These are phyloP conservation scores for Fusarium annulatum DNA, from an alignment of 2,329 filamentous ascomycete genomes.

Conservation along the genomic window DNA sequence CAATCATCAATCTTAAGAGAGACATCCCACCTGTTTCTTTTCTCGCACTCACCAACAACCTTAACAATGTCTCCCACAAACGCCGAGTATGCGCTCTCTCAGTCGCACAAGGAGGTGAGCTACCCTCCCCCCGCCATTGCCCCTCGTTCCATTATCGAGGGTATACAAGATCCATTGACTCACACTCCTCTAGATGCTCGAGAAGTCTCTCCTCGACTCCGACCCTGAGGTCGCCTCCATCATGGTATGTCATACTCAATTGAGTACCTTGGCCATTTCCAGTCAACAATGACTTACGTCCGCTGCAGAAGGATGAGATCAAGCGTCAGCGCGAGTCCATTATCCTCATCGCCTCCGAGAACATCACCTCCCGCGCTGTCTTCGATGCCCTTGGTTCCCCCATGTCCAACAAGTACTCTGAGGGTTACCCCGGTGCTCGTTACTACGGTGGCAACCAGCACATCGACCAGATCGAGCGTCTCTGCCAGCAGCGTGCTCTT, in stretches of 20 bases:
- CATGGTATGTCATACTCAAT: conserved; percentile 74
- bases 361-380: conserved; percentile 97
- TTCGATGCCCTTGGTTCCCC: conserved; percentile 95
- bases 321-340: conserved; percentile 98
- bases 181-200: conserved; percentile 77
- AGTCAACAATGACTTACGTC: conserved; percentile 45
- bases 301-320: conserved; percentile 82
- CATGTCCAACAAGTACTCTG: conserved; percentile 99
- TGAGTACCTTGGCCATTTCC: not conserved
- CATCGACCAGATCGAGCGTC: conserved; percentile 95
- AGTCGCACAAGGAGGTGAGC: conserved; percentile 65
- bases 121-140: conserved; percentile 42
- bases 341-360: conserved; percentile 98
- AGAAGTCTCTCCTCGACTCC: conserved; percentile 90
- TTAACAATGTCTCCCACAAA: conserved; percentile 55
- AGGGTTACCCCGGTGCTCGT: conserved; percentile 96
- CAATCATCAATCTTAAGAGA: conserved; percentile 16
- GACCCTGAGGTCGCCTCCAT: conserved; percentile 96
- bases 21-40: conserved; percentile 16
- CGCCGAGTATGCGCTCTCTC: conserved; percentile 63
- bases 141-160: conserved; percentile 6
- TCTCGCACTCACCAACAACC: conserved; percentile 27
- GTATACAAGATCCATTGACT: conserved; percentile 25
- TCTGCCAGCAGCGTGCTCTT: conserved; percentile 94
- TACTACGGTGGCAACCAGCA: conserved; percentile 99